phyloP scores from a whole-genome alignment of 164 flowering plant species.

The Annona squamosa region DNA sequence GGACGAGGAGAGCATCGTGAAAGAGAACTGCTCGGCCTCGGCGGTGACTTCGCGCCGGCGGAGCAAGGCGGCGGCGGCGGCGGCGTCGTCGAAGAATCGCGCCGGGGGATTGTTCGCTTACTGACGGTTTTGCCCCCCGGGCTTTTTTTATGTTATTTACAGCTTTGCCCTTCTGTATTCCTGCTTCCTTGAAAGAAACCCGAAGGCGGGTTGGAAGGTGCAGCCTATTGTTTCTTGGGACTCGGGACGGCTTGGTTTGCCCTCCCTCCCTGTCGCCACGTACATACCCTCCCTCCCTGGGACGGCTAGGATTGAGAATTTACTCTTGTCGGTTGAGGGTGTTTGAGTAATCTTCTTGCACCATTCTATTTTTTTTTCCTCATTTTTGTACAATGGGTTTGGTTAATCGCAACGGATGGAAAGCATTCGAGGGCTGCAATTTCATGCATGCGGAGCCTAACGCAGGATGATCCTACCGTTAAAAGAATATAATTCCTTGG shows the following conservation, averaged over 20 bases:
- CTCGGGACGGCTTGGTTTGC: not conserved
- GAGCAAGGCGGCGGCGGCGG: slow-evolving; percentile 12
- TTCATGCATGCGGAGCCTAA: not conserved
- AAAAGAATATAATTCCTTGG: not conserved
- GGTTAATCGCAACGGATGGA: not conserved
- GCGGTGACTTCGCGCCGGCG: slow-evolving; percentile 33
- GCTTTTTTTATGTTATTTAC: not conserved
- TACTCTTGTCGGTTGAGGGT: not conserved
- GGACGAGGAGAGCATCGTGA: slow-evolving; percentile 45
- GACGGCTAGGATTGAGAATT: too few species aligned
- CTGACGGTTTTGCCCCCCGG: not conserved
- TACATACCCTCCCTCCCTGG: too few species aligned
- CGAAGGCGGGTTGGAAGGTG: not conserved
- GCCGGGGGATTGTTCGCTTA: slow-evolving; percentile 24
- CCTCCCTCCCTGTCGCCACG: not conserved
- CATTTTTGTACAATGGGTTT: not conserved
- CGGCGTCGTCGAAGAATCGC: slow-evolving; percentile 14
- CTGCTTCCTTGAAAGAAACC: not conserved
- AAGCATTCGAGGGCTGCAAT: too few species aligned
- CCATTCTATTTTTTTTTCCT: not conserved
- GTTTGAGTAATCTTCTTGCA: not conserved
- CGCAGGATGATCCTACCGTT: not conserved
- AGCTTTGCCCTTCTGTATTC: not conserved
- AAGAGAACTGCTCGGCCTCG: slow-evolving; percentile 33
- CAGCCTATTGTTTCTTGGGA: not conserved